Conservation (phyloP, 371 early-diverging fungal genomes). For the Mucor mucedo region DNA sequence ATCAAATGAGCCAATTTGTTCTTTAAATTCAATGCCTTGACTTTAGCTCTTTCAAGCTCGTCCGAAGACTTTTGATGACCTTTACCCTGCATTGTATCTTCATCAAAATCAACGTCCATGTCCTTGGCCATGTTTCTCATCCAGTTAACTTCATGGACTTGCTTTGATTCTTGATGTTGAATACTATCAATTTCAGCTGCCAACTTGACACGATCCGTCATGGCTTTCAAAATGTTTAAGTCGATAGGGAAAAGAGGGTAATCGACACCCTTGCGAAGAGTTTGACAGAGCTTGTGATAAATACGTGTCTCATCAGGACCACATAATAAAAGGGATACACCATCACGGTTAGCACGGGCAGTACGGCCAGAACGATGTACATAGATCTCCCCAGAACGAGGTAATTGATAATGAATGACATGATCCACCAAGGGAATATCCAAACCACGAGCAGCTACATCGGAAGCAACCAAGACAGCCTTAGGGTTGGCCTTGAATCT, state of each 20-base stretch:
- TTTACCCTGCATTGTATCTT: constrained; percentile 62
- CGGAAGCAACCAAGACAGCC: constrained; percentile 85
- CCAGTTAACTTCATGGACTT: constrained; percentile 80
- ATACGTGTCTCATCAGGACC: constrained; percentile 83
- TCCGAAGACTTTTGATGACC: constrained; percentile 35
- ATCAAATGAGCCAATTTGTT: constrained; percentile 65
- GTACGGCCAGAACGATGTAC: constrained; percentile 96
- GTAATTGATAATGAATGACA: constrained; percentile 98
- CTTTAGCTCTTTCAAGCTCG: constrained; percentile 33
- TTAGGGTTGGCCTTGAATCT: constrained; percentile 73
- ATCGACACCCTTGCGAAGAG: constrained; percentile 69
- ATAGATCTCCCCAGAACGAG: constrained; percentile 92
- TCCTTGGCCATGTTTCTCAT: constrained; percentile 84
- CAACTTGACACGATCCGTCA: constrained; percentile 75
- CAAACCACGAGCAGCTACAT: constrained; percentile 95
- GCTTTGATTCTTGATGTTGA: constrained; percentile 77
- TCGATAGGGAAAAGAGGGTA: constrained; percentile 78
- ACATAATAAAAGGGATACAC: constrained; percentile 80
- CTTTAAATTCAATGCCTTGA: constrained; percentile 61
- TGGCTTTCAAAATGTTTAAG: constrained; percentile 57
- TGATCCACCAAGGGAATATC: constrained; percentile 96
- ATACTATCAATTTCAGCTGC: constrained; percentile 82
- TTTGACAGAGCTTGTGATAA: constrained; percentile 79
- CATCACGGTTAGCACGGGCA: constrained; percentile 84
- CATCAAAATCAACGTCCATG: constrained; percentile 83